Evolutionary conservation across 345 rosid genomes (phyloP), one percentile per base, ranked within the genome.

Genomic region (Populus ilicifolia): DNA sequence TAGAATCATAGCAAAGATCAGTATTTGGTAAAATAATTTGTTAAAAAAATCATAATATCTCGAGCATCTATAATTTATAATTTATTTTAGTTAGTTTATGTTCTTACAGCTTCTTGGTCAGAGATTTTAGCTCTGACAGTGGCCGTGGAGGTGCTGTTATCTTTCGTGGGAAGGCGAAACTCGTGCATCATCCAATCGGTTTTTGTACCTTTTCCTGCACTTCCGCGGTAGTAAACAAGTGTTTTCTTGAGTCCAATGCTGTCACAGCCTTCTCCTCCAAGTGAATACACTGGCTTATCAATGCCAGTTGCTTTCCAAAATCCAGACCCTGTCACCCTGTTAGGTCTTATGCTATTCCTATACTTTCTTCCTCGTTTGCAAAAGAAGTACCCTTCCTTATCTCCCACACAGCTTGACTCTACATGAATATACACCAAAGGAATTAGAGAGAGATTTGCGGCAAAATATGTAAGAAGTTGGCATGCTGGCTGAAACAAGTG

Each of bases 101-200:
- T 68, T 73, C 96, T 87, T 91, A 94, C 99, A 21, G 94, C 97
- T 77, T 90, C 92, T 80, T 71, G 86, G 20, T 76, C 9, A 38
- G 82, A 73, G 68, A 79, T 29, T 80, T 82, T 83, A 44, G 82
- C 79, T 67, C 78, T 65, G 29, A 48, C 70, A 23, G 33, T 14
- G 16, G 67, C 78, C 67, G 1, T 69, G 76, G 75, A 64, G 74
- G 39, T 75, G 78, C 74, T 80, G 66, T 77, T 74, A 6, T 85
- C 74, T 27, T 63, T 64, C 2, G 84, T 33, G 6, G 98, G 96
- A 30, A 95, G 96, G 76, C 99, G 97, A 86, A 95, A 95, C 82
- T 95, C 99, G 30, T 95, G 93, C 99, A 95, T 95, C 99, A 95
- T 95, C 99, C 99, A 95, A 65, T 93, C 98, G 2, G 99, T 93